A percentile compares a stretch with the other conserved stretches of the same genome.
phyloP scores from a whole-genome alignment of 768 basidiomycete species.

The Punctularia strigosozonata region DNA sequence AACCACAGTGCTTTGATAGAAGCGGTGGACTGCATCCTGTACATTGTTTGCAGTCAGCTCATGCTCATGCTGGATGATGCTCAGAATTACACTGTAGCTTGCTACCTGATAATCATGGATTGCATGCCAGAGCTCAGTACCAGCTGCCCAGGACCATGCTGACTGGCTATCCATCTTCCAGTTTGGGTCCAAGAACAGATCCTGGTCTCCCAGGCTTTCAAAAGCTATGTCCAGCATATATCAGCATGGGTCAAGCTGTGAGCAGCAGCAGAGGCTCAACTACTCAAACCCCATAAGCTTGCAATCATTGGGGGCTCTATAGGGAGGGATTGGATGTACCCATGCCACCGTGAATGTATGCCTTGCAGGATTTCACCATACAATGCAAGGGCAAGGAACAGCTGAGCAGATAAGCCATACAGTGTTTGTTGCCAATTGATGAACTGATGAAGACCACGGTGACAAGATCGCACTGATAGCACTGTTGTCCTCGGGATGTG shows the following conservation, averaged over 20 bases:
- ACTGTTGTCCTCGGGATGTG: conserved; percentile 14
- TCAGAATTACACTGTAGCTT: conserved; percentile 14
- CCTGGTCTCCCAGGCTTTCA: not conserved
- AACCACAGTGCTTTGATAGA: conserved; percentile 13
- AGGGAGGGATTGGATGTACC: conserved; percentile 15
- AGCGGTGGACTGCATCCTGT: conserved; percentile 12
- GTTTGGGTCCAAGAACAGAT: not conserved
- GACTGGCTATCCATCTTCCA: conserved; percentile 15
- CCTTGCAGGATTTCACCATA: conserved; percentile 9
- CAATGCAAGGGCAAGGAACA: conserved; percentile 15
- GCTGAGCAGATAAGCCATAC: conserved; percentile 11
- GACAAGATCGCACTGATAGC: conserved; percentile 12
- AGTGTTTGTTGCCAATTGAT: conserved; percentile 10
- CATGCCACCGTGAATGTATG: conserved; percentile 13
- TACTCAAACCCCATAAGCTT: conserved; percentile 19
- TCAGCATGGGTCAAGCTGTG: too few species aligned
- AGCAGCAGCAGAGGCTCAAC: too few species aligned
- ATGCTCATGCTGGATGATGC: conserved; percentile 1
- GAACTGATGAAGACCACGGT: conserved; percentile 9
- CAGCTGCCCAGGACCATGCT: conserved; percentile 27
- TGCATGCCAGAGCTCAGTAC: conserved; percentile 26
- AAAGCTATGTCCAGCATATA: too few species aligned
- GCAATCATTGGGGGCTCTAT: conserved; percentile 9
- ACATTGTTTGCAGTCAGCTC: not conserved
- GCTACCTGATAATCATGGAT: conserved; percentile 11